phyloP scores from a whole-genome alignment of 1,284 basidiomycete species.

The Marasmius oreades region DNA sequence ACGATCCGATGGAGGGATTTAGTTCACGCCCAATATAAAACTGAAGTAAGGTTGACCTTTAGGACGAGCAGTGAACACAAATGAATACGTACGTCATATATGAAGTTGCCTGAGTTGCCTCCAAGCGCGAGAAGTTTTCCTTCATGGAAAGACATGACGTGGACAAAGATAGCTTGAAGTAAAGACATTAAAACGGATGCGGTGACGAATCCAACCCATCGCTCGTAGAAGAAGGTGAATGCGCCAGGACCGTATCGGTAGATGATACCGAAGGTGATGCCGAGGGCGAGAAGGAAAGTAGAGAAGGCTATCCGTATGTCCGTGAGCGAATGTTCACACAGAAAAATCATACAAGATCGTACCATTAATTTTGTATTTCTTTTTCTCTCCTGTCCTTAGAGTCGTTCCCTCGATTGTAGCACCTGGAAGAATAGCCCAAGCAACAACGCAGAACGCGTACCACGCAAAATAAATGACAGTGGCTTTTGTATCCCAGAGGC shows the following conservation, averaged over 20 bases:
- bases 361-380: constrained; percentile 97
- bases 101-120: constrained; percentile 84
- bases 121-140: constrained; percentile 82
- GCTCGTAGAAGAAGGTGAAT: constrained; percentile 90
- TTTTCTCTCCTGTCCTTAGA: constrained; percentile 75
- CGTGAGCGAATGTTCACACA: not conserved
- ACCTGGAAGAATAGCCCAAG: constrained; percentile 87
- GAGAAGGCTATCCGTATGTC: constrained; percentile 64
- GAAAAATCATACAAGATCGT: constrained; percentile 18
- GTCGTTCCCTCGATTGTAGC: constrained; percentile 79
- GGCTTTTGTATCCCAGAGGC: constrained; percentile 81
- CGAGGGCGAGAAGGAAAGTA: constrained; percentile 79
- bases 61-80: constrained; percentile 5
- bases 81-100: constrained; percentile 79
- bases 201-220: constrained; percentile 88
- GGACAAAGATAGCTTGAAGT: constrained; percentile 73
- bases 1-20: constrained; percentile 85
- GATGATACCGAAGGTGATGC: constrained; percentile 66
- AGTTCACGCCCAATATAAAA: constrained; percentile 97
- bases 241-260: constrained; percentile 71
- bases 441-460: constrained; percentile 84
- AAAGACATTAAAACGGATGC: constrained; percentile 81
- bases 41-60: constrained; percentile 39
- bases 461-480: constrained; percentile 78
- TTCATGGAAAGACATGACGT: constrained; percentile 67